Evolutionary conservation across 768 basidiomycete species (phyloP), one percentile per base, ranked within the genome.

Genomic region (Suillus lakei): DNA sequence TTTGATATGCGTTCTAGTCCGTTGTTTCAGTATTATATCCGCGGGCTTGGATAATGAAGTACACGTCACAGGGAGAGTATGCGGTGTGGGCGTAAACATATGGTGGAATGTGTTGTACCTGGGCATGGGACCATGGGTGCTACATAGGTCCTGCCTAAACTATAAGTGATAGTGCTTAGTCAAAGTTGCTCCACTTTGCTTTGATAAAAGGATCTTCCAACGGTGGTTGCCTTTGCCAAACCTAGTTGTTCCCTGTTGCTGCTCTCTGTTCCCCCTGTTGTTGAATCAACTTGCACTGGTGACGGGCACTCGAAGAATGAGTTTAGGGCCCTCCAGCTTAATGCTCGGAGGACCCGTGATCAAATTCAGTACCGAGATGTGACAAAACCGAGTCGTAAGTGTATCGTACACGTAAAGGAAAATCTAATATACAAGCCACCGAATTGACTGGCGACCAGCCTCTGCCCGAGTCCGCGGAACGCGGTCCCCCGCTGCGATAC

Each of bases 21-120:
- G 59, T 62, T 48, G 61, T 72, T 65, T 65, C 65, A 65, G 39
- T 71, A 73, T 23, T 51, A 64, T 63, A 68, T 62, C 54, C 62
- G 44, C 61, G 1, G 53, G 58, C 54, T 69, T 67, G 66, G 50
- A 66, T 68, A 66, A 65, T 66, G 34, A 56, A 61, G 58, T 41
- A 59, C 26, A 30, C 53, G 53, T 54, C 53, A 54, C 53, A 54
- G 21, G 30, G 28, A 32, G 53, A 12, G 21, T 2, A 26, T 12
- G 30, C 1, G 50, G 48, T 6, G 48, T 5, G 44, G 21, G 1
- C 48, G 10, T 23, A n/a, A 16, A 26, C 12, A 44, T 21, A 21
- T 44, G 21, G 7, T 44, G 8, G 0, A 21, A 44, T 44, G 21
- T 44, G 18, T 8, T 21, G 43, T 18, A 44, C 43, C 43, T 21